These are phyloP conservation scores for Hypoxylon sp. DNA, from an alignment of 2,329 filamentous ascomycete genomes.

Conservation along the genomic window DNA sequence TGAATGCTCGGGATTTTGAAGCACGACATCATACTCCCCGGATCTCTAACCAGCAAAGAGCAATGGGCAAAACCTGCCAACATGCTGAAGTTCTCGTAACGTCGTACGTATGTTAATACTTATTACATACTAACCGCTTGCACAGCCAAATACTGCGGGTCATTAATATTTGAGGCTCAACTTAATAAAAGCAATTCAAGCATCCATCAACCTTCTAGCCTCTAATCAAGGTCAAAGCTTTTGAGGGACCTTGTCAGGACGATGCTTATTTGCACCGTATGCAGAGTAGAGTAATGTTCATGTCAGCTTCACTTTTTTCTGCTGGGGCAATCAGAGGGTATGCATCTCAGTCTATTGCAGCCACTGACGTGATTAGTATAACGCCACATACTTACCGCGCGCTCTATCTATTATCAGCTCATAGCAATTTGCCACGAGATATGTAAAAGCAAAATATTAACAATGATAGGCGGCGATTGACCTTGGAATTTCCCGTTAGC, in stretches of 20 bases:
- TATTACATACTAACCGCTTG: too few species aligned
- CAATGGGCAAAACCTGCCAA: too few species aligned
- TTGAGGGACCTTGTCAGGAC: not conserved
- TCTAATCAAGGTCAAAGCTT: conserved; percentile 21
- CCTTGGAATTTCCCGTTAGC: conserved; percentile 22
- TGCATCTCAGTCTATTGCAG: not conserved
- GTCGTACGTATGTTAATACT: too few species aligned
- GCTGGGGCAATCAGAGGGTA: too few species aligned
- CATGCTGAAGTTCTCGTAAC: too few species aligned
- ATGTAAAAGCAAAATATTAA: not conserved
- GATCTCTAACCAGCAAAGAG: too few species aligned
- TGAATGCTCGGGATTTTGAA: conserved; percentile 1
- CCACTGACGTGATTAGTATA: not conserved
- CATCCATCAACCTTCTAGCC: conserved; percentile 11
- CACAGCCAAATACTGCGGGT: conserved; percentile 10
- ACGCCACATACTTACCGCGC: conserved; percentile 30
- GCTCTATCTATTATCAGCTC: conserved; percentile 13
- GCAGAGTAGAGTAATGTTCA: too few species aligned
- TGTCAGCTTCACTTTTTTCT: not conserved
- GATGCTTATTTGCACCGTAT: conserved; percentile 12
- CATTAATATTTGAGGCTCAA: conserved; percentile 28
- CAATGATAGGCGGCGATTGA: conserved; percentile 11
- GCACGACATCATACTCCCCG: too few species aligned
- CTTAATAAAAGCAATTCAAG: conserved; percentile 22
- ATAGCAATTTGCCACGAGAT: not conserved